Evolutionary conservation across 2,329 filamentous ascomycete genomes (phyloP), one percentile per base, ranked within the genome.

Genomic region (Aspergillus sojae): DNA sequence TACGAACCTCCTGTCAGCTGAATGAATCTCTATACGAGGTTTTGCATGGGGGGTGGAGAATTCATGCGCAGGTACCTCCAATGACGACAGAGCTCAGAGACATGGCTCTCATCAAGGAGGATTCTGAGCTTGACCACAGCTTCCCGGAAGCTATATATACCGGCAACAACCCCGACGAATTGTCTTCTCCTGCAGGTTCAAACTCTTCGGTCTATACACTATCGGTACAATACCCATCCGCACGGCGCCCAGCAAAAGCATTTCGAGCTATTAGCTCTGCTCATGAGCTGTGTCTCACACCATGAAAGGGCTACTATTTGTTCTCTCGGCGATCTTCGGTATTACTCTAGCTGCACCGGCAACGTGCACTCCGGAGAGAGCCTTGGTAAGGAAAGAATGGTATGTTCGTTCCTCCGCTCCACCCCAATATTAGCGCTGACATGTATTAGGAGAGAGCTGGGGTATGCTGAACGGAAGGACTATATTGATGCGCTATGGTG

Each of bases 401-500:
- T 36, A 16, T 7, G 19, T 9, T 26, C 26, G 5, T 28, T 28
- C 26, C 26, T 5, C 26, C 26, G 26, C 26, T 5, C 26, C 1
- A 28, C 26, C 26, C 26, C 26, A 28, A 28, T 7, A 28, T 7
- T 28, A 5, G 5, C 26, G 5, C 26, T 28, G 26, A 54, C 52
- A 11, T 14, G 2, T 23, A 54, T 1, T 32, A 54, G 52, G 52
- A 36, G 52, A 19, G 52, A 54, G 52, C 52, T 54, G n/a, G 30
- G 3, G 2, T 3, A 7, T 23, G 19, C 52, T 36, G 52, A 64
- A 26, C 58, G 59, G 14, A 45, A 21, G 2, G 60, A 64, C 21
- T 67, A 67, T 39, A 62, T 64, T 16, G 48, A 65, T 52, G 62
- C 60, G 10, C 28, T 67, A 10, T 50, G 43, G 34, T 67, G 65